Conservation (phyloP, 495 filamentous ascomycete genomes). For the Penicillium paradoxum region DNA sequence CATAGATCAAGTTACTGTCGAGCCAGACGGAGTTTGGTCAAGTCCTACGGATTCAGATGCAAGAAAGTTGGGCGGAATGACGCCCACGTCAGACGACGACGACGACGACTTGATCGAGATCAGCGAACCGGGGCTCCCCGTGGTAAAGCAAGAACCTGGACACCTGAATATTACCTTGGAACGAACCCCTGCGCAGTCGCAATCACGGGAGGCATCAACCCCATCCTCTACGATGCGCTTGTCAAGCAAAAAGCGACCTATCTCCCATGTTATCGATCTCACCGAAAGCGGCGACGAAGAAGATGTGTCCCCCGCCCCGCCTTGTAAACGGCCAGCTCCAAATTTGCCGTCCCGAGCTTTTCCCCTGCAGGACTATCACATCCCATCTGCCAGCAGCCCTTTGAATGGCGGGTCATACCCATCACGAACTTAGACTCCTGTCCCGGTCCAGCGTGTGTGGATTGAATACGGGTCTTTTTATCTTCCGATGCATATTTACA, state of each 20-base stretch:
- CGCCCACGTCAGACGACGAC: conserved; percentile 48
- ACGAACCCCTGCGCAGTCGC: conserved; percentile 51
- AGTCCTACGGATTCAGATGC: conserved; percentile 33
- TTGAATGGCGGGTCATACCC: conserved; percentile 20
- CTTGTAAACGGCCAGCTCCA: conserved; percentile 48
- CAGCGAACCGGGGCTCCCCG: conserved; percentile 44
- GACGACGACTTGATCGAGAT: conserved; percentile 70
- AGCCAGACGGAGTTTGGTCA: conserved; percentile 82
- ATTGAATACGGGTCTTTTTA: not conserved
- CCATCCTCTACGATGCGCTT: conserved; percentile 39
- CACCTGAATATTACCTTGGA: conserved; percentile 32
- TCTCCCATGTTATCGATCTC: conserved; percentile 69
- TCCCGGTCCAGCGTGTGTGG: not conserved
- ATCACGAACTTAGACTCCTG: conserved; percentile 4
- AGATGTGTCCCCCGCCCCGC: conserved; percentile 53
- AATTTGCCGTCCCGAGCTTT: conserved; percentile 15
- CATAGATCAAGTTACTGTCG: conserved; percentile 81
- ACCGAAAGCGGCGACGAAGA: conserved; percentile 72
- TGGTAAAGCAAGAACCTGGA: conserved; percentile 45
- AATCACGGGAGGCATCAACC: conserved; percentile 52
- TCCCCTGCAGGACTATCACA: conserved; percentile 21
- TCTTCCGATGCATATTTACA: conserved; percentile 13
- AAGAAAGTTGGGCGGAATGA: conserved; percentile 32
- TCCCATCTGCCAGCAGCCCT: conserved; percentile 20
- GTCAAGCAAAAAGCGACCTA: conserved; percentile 56